Evolutionary conservation across 768 basidiomycete genomes (phyloP).

Genomic region (Macrolepiota albuminosa): DNA sequence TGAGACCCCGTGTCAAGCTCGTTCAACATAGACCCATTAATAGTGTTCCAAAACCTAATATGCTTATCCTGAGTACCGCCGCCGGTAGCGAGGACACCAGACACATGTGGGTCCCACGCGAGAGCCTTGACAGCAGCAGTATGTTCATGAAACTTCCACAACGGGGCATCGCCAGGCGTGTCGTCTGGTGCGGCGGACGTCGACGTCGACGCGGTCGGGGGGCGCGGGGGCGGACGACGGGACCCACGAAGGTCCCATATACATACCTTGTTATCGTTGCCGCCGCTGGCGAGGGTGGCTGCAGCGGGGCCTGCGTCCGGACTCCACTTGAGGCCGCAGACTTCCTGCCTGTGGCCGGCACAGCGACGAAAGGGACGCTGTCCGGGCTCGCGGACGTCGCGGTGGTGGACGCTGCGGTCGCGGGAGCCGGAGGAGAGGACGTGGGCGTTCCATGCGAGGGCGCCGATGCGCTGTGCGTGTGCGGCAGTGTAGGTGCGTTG

Average conservation of each 20-base stretch:
- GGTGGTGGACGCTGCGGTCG: slow-evolving; percentile 86
- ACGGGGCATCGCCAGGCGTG: slow-evolving; percentile 50
- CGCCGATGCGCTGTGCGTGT: slow-evolving; percentile 87
- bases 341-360: slow-evolving; percentile 83
- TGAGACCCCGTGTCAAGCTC: slow-evolving; percentile 95
- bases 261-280: slow-evolving; percentile 98
- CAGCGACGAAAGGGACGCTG: slow-evolving; percentile 65
- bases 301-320: slow-evolving; percentile 23
- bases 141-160: slow-evolving; percentile 96
- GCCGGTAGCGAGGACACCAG: slow-evolving; percentile 87
- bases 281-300: slow-evolving; percentile 82
- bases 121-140: slow-evolving; percentile 97
- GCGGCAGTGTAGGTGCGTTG: slow-evolving; percentile 82
- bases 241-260: slow-evolving; percentile 87
- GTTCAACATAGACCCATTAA: slow-evolving; percentile 77
- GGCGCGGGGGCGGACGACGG: neutral
- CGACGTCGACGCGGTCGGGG: neutral
- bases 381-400: slow-evolving; percentile 78
- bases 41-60: slow-evolving; percentile 95
- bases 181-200: slow-evolving; percentile 15
- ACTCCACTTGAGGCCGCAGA: slow-evolving; percentile 95
- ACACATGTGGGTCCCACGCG: slow-evolving; percentile 95
- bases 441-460: slow-evolving; percentile 89
- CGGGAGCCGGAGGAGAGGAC: slow-evolving; percentile 88
- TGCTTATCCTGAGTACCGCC: slow-evolving; percentile 99